Base-by-base conservation (phyloP, 345 rosid species). In the Aurinia saxatilis region DNA sequence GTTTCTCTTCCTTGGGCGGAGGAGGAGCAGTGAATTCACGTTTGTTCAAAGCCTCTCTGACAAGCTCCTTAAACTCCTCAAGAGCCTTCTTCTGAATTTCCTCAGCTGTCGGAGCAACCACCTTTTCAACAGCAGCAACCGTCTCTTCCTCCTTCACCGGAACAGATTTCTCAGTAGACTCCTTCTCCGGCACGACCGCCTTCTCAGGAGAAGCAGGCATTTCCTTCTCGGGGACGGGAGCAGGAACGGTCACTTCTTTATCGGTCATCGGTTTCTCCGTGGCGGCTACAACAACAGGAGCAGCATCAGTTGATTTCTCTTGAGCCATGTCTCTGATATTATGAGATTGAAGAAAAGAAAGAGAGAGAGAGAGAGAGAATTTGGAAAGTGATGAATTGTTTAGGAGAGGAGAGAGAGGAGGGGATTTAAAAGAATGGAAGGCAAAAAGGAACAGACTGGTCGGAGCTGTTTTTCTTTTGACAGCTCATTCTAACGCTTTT, bases 1-100 rank as follows among this genome's bases (percentile, higher is more conserved):
- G 37, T 5, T 21, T 65, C 18, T 52, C 82, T 40, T 76, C 83
- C 48, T 57, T 51, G 10, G 37, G 37, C 1, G 67, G 56, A 1
- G 82, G 31, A 0, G 73, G 78, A 65, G 80, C 67, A 25, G 77
- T 65, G 77, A 87, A 84, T 57, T 78, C 79, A 3, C 72, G 78
- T 54, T 71, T 78, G 57, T 73, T 72, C 12, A 84, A 50, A 33
- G 88, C 86, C 30, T 84, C 82, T 6, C 77, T 84, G n/a, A 87
- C 76, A 10, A 87, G 75, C 15, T 69, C 72, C 38, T 78, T 84
- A 12, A 87, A 60, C 44, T 87, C 95, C 1, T 84, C 85, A 2
- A 81, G 76, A 5, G 86, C 83, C 65, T 79, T 87, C 68, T 67
- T 81, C 48, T 87, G 75, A 4, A 75, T 6, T 19, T 82, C 81